A percentile compares a stretch with the other conserved stretches of the same genome.
These are phyloP conservation scores for Nicotiana tomentosiformis DNA, from an alignment of 257 asterid species.

Conservation along the genomic window DNA sequence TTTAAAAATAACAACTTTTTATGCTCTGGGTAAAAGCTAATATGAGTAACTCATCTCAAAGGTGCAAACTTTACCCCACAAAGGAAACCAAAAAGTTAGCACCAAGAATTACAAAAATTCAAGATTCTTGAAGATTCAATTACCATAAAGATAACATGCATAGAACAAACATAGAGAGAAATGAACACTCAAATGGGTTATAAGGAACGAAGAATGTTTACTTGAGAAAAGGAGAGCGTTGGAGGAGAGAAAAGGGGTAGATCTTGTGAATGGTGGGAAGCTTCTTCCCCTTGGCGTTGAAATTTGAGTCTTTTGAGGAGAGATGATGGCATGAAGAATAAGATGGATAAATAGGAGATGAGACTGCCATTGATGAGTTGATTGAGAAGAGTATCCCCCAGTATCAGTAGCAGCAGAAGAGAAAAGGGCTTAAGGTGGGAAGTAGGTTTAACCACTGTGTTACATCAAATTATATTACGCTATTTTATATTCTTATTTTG, in stretches of 20 bases:
- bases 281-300: constrained; percentile 13
- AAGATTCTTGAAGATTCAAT: neutral
- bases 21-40: neutral
- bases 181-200: neutral
- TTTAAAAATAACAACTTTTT: neutral
- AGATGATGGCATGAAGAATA: constrained; percentile 19
- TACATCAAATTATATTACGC: too few relatives aligned
- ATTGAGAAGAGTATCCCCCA: neutral
- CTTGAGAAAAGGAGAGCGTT: constrained; percentile 42
- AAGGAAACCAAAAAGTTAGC: neutral
- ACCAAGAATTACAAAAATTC: neutral
- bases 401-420: neutral
- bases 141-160: neutral
- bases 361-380: constrained; percentile 39
- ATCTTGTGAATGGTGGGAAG: constrained; percentile 30
- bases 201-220: neutral
- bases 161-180: neutral
- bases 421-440: neutral
- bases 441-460: neutral
- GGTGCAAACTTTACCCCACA: neutral
- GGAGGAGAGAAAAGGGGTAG: constrained; percentile 34
- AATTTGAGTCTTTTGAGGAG: constrained; percentile 12
- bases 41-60: neutral
- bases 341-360: constrained; percentile 36
- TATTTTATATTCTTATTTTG: too few relatives aligned